A percentile compares a stretch with the other conserved stretches of the same genome.
phyloP scores from a whole-genome alignment of 192 early-diverging fungal genomes.

The Coemansia sp. region DNA sequence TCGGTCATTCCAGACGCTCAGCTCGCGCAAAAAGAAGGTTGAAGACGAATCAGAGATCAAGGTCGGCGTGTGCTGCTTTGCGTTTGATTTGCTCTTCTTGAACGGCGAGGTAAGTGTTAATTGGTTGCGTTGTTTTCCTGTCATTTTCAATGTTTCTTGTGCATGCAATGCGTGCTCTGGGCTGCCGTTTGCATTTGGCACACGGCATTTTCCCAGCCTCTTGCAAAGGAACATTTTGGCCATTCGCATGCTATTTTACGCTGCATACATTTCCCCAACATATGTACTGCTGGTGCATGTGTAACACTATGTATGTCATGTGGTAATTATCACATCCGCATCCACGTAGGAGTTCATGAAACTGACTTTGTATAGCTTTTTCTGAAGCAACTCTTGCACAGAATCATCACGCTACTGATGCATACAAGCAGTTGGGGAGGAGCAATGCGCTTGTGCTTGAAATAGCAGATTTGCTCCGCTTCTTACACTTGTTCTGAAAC shows the following conservation, averaged over 20 bases:
- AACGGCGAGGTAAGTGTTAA: slow-evolving; percentile 71
- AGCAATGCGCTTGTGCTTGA: too few relatives aligned
- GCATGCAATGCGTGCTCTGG: background rate
- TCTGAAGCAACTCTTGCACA: background rate
- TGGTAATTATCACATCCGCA: background rate
- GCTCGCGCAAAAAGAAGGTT: slow-evolving; percentile 94
- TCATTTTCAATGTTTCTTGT: background rate
- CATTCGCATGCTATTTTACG: background rate
- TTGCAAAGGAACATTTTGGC: background rate
- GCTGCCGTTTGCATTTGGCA: background rate
- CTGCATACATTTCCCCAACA: background rate
- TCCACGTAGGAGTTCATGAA: background rate
- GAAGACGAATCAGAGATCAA: slow-evolving; percentile 89
- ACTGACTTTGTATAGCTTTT: background rate
- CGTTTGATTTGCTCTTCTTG: slow-evolving; percentile 92
- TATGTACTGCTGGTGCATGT: background rate
- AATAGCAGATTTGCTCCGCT: too few relatives aligned
- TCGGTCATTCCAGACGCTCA: slow-evolving; percentile 94
- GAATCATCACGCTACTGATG: too few relatives aligned
- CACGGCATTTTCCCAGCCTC: background rate
- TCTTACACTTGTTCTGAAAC: background rate
- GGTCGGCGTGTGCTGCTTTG: slow-evolving; percentile 94
- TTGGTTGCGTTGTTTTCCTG: background rate
- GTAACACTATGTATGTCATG: background rate
- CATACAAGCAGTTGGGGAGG: too few relatives aligned